A percentile compares a stretch with the other conserved stretches of the same genome.
These are phyloP conservation scores for Vitis hybrid DNA, from an alignment of 177 flowering plant species.

Conservation along the genomic window DNA sequence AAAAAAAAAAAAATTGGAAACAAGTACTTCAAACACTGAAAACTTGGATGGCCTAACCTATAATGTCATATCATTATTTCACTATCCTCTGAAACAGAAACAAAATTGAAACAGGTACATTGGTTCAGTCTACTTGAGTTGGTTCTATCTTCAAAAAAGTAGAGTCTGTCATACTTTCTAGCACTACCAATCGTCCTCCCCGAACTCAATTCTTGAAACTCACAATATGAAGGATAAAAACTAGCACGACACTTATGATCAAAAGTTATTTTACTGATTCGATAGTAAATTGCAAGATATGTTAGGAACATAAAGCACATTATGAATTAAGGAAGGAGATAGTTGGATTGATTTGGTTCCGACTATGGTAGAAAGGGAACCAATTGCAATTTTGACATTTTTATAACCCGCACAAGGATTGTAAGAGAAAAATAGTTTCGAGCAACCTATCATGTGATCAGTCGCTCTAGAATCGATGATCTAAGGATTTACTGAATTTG, in stretches of 20 bases:
- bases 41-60: too few relatives aligned
- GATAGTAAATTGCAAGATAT: neutral
- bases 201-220: neutral
- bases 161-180: neutral
- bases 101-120: neutral
- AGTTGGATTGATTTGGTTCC: neutral
- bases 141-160: neutral
- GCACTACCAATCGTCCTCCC: neutral
- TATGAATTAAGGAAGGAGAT: neutral
- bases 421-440: too few relatives aligned
- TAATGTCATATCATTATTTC: neutral
- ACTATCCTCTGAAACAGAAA: too few relatives aligned
- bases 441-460: neutral
- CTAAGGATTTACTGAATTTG: neutral
- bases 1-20: neutral
- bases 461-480: neutral
- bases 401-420: too few relatives aligned
- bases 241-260: neutral
- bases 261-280: neutral
- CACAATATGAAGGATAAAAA: constrained; percentile 3
- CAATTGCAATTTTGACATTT: too few relatives aligned
- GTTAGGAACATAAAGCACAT: neutral
- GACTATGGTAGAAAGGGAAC: neutral
- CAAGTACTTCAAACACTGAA: neutral
- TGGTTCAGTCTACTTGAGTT: neutral